Evolutionary conservation across 2,329 filamentous ascomycete genomes (phyloP), one percentile per base, ranked within the genome.

Genomic region (Pseudogymnoascus sp.): DNA sequence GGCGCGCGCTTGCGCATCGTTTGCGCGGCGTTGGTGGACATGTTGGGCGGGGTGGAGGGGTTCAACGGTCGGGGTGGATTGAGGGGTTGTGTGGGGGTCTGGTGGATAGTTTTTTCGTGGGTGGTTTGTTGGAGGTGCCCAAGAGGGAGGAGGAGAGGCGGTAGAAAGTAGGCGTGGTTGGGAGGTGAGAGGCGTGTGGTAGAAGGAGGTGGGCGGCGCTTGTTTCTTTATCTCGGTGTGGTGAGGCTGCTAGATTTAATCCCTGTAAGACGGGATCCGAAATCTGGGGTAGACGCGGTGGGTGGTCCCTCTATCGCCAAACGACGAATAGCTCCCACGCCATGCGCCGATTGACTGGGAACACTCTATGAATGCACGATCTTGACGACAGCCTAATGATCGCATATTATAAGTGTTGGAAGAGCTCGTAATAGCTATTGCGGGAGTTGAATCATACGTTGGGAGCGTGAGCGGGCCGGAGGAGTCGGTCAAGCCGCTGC

Each of bases 1-100:
- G 81, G 78, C 66, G 86, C 88, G 76, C 89, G 91, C 65, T 82
- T 80, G 64, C 89, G 87, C 62, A 87, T 86, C 29, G 83, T 85
- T 35, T 76, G 76, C 45, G 75, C 73, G 65, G 77, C 76, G 67
- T 77, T 72, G 67, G 77, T 75, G 68, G 72, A 74, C 61, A 59
- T 61, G 52, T 60, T n/a, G 63, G 37, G 21, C 21, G 38, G 31
- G 38, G 45, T 41, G 61, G 35, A 38, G 55, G 35, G 31, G 61
- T 59, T 61, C n/a, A 19, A 38, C 5, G 31, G 43, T 63, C 16
- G 58, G 23, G 59, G 43, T 41, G 14, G 60, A 49, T 12, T 52
- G 60, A 38, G 45, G 31, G 49, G 26, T 55, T 55, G n/a, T 55
- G 29, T 55, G 6, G n/a, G 49, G 49, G 3, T 3, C n/a, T 19